Evolutionary conservation across 2,329 filamentous ascomycete genomes (phyloP).

Genomic region (Whalleya microplaca): DNA sequence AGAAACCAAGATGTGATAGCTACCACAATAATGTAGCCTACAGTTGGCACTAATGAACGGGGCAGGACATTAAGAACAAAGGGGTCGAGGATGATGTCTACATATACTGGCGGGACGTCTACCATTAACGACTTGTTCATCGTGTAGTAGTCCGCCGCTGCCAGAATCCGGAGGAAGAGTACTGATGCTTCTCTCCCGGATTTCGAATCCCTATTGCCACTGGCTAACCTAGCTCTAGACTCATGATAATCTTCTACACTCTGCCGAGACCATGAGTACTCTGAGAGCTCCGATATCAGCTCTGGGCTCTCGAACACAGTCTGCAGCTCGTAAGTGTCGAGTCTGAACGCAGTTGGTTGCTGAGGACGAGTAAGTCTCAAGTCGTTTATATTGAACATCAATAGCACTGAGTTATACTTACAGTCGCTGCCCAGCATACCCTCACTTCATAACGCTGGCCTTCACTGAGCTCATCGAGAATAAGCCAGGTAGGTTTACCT

Average conservation of each 20-base stretch:
- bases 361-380: slow-evolving; percentile 42
- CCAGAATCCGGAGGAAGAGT: slow-evolving; percentile 73
- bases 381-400: slow-evolving; percentile 7
- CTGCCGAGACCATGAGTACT: slow-evolving; percentile 60
- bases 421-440: slow-evolving; percentile 91
- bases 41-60: slow-evolving; percentile 73
- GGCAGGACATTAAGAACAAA: slow-evolving; percentile 82
- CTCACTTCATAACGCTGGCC: slow-evolving; percentile 86
- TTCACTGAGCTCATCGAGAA: slow-evolving; percentile 71
- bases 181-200: slow-evolving; percentile 48
- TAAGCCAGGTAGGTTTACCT: slow-evolving; percentile 75
- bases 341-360: slow-evolving; percentile 83
- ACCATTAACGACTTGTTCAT: slow-evolving; percentile 75
- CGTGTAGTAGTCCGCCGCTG: slow-evolving; percentile 85
- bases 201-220: slow-evolving; percentile 1
- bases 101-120: slow-evolving; percentile 71
- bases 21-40: slow-evolving; percentile 67
- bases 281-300: slow-evolving; percentile 67
- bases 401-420: slow-evolving; percentile 51
- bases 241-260: slow-evolving; percentile 23
- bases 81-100: slow-evolving; percentile 85
- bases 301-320: slow-evolving; percentile 64
- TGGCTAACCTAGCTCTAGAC: slow-evolving; percentile 10
- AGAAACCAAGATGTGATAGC: slow-evolving; percentile 52
- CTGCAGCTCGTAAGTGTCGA: slow-evolving; percentile 66